Evolutionary conservation across 768 basidiomycete genomes (phyloP), one percentile per base, ranked within the genome.

Genomic region (Boletus coccyginus): DNA sequence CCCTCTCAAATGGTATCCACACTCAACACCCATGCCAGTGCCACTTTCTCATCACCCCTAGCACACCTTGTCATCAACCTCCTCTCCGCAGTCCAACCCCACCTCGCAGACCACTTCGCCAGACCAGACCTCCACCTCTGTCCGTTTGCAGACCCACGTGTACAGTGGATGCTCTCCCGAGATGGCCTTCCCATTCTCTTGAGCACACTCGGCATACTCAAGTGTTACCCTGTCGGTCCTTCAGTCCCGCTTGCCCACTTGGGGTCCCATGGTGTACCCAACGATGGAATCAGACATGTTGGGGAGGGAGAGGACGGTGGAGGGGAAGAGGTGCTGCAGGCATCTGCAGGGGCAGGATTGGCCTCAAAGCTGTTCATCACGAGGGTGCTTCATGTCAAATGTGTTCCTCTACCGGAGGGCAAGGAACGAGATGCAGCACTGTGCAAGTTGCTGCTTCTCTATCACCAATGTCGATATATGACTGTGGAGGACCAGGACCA

Each of bases 1-100:
- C 95, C 95, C 5, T 96, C 94, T 0, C 80, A 92, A 5, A 90
- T 96, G 84, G 93, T 93, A 1, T 73, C 77, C 3, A 74, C 82
- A 1, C 78, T 90, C 29, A 73, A 75, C 51, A 53, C 75, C 2
- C 62, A 58, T 56, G 38, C 64, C 55, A 29, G 47, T 8, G 10
- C 40, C 51, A 27, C 5, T 29, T 2, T 36, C 46, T 62, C 12
- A 13, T 40, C 79, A 0, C 21, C 21, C 21, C 21, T 21, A 21
- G 21, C 21, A 21, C 85, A 86, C 63, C 78, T 96, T 79, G 83
- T 90, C 49, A 75, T 97, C 56, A 94, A 94, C 71, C 74, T 96
- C 46, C 83, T 97, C 46, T 86, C 90, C 1, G 81, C 86, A 0
- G 65, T 76, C 3, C 91, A 94, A 67, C 76, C 82, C 5, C 63